Base-by-base conservation (phyloP, 768 basidiomycete species). In the Naematelia aurantialba region DNA sequence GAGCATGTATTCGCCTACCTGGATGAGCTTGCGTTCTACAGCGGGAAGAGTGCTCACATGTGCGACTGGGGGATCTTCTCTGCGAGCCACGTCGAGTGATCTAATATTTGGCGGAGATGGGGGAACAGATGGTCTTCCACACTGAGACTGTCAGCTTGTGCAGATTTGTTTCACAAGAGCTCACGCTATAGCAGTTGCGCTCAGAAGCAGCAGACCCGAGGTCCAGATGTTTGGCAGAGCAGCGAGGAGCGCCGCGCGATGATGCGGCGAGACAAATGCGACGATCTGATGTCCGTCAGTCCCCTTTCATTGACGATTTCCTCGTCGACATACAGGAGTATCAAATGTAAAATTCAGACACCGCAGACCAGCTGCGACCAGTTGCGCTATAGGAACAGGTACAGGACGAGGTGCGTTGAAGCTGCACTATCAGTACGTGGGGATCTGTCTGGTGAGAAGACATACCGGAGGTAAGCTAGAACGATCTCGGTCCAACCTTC, bases 101-200 rank as follows among this genome's bases (percentile, higher is more conserved):
- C 75, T 21, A 75, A 50, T 39, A 78, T 70, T 31, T 58, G 52
- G 12, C 68, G 65, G 14, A 74, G 59, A 54, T 75, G 69, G 19
- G 76, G 76, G 26, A 77, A 57, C 11, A 78, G 60, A 51, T 70
- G 72, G 31, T 75, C 73, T 13, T 67, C 34, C 72, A 52, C 72
- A 67, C 2, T 73, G 73, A 42, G 12, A 24, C 2, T 3, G 21
- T 47, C 49, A 54, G 58, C 45, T 21, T 39, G 14, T 10, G 10
- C 39, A 14, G n/a, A 29, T 31, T 5, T 11, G 10, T 27, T 11
- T 30, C 34, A n/a, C 8, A 17, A 39, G 14, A 39, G 58, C 71
- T 63, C 30, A 73, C 69, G 65, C 42, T n/a, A 58, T 29, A 31
- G 66, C 60, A 4, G 65, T 8, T 19, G 22, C 52, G 4, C 62